Evolutionary conservation across 2,329 filamentous ascomycete genomes (phyloP).

Genomic region (Fusarium verrucosum): DNA sequence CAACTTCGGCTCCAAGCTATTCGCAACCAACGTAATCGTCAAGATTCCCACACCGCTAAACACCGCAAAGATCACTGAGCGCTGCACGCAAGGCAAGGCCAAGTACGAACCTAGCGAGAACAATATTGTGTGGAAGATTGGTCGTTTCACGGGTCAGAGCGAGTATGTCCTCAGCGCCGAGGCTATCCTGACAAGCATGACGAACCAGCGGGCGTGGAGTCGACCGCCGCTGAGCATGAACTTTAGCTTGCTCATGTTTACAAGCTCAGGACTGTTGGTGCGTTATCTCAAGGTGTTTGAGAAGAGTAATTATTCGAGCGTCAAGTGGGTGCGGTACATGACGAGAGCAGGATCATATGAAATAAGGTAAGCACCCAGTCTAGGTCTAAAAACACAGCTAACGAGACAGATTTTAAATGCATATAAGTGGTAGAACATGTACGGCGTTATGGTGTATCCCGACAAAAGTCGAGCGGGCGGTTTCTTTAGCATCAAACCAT

Average conservation of each 20-base stretch:
- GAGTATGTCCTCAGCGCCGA: conserved; percentile 96
- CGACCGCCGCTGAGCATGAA: conserved; percentile 89
- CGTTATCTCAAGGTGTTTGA: conserved; percentile 98
- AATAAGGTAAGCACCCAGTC: conserved; percentile 71
- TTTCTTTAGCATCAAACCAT: conserved; percentile 39
- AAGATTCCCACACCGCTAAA: conserved; percentile 96
- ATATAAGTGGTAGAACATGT: conserved; percentile 42
- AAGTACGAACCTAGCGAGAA: conserved; percentile 99
- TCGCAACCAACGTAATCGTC: conserved; percentile 94
- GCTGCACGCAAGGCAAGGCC: conserved; percentile 94
- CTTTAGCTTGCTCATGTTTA: conserved; percentile 98
- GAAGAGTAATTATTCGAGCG: conserved; percentile 98
- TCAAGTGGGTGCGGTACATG: conserved; percentile 99
- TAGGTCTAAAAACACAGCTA: conserved; percentile 11
- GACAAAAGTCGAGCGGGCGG: conserved; percentile 45
- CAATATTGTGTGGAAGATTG: conserved; percentile 99
- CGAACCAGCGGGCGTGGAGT: conserved; percentile 97
- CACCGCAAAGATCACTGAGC: conserved; percentile 91
- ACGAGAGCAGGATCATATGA: conserved; percentile 97
- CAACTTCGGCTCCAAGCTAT: conserved; percentile 95
- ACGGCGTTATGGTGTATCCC: conserved; percentile 47
- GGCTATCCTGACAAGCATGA: conserved; percentile 94
- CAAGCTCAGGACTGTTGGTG: conserved; percentile 89
- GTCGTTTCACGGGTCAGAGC: conserved; percentile 96
- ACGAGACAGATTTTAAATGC: conserved; percentile 49